Evolutionary conservation across 345 rosid species (phyloP), one percentile per base, ranked within the genome.

Genomic region (Bruguiera gymnorhiza): DNA sequence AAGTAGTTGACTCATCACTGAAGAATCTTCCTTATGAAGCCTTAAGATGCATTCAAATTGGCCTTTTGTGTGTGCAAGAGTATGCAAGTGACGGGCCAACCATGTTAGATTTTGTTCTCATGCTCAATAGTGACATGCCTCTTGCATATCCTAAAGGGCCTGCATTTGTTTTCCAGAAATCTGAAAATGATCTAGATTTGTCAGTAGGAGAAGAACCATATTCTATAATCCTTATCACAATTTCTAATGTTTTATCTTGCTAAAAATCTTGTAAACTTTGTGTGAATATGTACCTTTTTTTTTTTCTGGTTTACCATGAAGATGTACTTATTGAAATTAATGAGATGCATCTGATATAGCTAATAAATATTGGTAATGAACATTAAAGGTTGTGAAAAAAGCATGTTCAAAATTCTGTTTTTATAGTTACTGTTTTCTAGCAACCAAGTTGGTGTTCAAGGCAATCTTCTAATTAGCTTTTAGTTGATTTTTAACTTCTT

Each of bases 31-130:
- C 20, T 3, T 29, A 72, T 8, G 86, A 87, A 66, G 73, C 78
- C 6, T 16, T 32, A 67, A 85, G 81, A 64, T 86, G 88, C 77
- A 76, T 86, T 34, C 87, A 85, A 6, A 78, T 87, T 1, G 93
- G 89, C 63, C 80, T 92, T 6, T 62, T 88, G 73, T 86, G 93
- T 39, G 87, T 85, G 31, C 93, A 89, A 83, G 90, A 88, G 65
- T 50, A 34, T 0, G 79, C 86, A 29, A 48, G 29, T 11, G 89
- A 88, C 10, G 53, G 89, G 39, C 86, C 85, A 20, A 70, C 74
- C 6, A 89, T 88, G 94, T 9, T 31, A n/a, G 57, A 29, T 39
- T 59, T 60, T 20, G 66, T 69, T 20, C 48, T 23, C 23, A 23
- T 23, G 23, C 23, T 23, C 23, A 23, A 23, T 23, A 23, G 23